Evolutionary conservation across 345 rosid species (phyloP), one percentile per base, ranked within the genome.

Genomic region (Hibiscus trionum): DNA sequence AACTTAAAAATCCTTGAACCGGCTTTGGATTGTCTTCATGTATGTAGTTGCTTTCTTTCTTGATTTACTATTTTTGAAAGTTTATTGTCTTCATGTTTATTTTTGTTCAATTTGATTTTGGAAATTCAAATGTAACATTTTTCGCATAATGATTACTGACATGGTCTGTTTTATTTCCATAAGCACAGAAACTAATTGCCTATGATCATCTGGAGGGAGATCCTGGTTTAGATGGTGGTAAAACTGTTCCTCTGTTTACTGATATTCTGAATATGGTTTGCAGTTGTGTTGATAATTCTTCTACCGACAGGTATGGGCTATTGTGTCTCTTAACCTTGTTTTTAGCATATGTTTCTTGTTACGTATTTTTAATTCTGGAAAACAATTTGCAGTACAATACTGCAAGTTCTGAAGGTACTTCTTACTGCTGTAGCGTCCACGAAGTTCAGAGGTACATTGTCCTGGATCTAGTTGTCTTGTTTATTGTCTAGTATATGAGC

Each of bases 1-100:
- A 89, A 85, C 85, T 76, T 88, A 78, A 95, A 88, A 81, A 77
- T 95, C 76, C 74, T 90, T 61, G 98, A 95, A 80, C 88, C 93
- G 82, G 97, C 99, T 68, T 84, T 95, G 88, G 99, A 95, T 83
- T 95, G 98, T 83, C 96, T 92, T 80, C 98, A 93, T 87, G 99
- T 93, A 89, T 55, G 94, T 66, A 61, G 68, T 68, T 61, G 47
- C 37, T 72, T 69, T 49, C 12, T 19, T 75, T 53, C 3, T 17
- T 65, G 44, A 49, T 75, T 35, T 64, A 21, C 46, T 44, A 46
- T 66, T 73, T 11, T 72, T 42, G 4, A 58, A 17, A 42, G 46
- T 52, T 9, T 66, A 64, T 31, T 21, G 9, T 53, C 39, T 46
- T n/a, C 17, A 15, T 60, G 37, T 44, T 19, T 61, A 17, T 2